phyloP scores from a whole-genome alignment of 495 filamentous ascomycete species.

The Trichoderma gamsii region DNA sequence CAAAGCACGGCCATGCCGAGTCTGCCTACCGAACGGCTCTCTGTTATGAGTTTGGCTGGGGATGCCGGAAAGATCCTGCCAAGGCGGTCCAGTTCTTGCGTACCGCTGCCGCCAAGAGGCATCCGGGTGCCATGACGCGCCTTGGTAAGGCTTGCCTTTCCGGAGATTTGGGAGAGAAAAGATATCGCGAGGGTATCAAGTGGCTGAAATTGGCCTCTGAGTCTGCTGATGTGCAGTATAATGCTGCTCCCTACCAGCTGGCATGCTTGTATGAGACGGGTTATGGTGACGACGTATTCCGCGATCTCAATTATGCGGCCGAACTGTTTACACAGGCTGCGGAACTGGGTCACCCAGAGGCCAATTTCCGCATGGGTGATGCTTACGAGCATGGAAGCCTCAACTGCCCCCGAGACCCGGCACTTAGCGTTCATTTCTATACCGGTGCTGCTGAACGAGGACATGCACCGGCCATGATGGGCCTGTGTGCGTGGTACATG shows the following conservation, averaged over 20 bases:
- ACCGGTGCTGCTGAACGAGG: constrained; percentile 80
- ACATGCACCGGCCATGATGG: constrained; percentile 94
- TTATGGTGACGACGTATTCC: constrained; percentile 87
- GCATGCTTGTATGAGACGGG: constrained; percentile 82
- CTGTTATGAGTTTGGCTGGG: constrained; percentile 98
- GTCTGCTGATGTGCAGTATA: constrained; percentile 84
- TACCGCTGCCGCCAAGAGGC: constrained; percentile 82
- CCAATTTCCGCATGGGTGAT: constrained; percentile 82
- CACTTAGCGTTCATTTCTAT: constrained; percentile 95
- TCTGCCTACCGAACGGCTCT: constrained; percentile 88
- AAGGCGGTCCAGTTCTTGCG: constrained; percentile 94
- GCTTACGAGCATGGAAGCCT: constrained; percentile 92
- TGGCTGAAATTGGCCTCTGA: constrained; percentile 95
- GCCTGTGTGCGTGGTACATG: constrained; percentile 96
- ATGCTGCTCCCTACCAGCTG: constrained; percentile 85
- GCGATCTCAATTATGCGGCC: constrained; percentile 82
- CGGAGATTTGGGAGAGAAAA: constrained; percentile 78
- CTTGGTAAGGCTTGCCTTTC: constrained; percentile 84
- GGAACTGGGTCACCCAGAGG: constrained; percentile 81
- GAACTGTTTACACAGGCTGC: constrained; percentile 93
- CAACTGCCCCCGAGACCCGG: constrained; percentile 81
- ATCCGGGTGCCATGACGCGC: constrained; percentile 90
- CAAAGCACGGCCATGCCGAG: constrained; percentile 96
- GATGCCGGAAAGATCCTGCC: constrained; percentile 74
- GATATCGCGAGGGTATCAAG: constrained; percentile 89